Conservation (phyloP, 169 alveolate species). For the Cyclospora cayetanensis region DNA sequence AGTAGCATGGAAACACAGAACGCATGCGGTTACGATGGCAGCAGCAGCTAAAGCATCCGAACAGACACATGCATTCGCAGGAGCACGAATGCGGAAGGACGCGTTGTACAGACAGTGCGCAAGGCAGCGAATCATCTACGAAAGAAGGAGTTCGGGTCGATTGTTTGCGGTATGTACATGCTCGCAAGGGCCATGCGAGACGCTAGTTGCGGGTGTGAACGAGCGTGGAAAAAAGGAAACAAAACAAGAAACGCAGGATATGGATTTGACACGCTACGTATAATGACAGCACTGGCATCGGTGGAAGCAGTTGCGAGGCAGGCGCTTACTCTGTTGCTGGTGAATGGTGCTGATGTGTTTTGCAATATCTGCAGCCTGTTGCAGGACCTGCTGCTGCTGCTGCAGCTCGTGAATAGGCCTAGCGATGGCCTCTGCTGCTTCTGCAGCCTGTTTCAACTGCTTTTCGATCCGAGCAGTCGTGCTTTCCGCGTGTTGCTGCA, state of each 20-base stretch:
- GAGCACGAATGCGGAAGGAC: too few relatives aligned
- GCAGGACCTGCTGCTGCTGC: constrained; percentile 9
- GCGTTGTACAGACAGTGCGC: too few relatives aligned
- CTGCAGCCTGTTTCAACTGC: neutral
- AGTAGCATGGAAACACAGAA: neutral
- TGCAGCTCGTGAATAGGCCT: neutral
- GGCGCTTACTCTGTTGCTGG: neutral
- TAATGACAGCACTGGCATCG: neutral
- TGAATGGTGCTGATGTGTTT: neutral
- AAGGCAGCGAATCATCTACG: too few relatives aligned
- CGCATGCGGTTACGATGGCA: neutral
- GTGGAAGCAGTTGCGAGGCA: neutral
- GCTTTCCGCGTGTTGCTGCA: neutral
- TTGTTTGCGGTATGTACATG: too few relatives aligned
- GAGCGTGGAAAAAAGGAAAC: too few relatives aligned
- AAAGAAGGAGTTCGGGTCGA: too few relatives aligned
- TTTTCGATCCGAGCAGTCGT: neutral
- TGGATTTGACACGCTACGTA: too few relatives aligned
- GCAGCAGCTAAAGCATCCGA: neutral
- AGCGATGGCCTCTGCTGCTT: neutral
- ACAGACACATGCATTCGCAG: too few relatives aligned
- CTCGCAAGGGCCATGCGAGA: too few relatives aligned
- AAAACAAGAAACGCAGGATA: too few relatives aligned
- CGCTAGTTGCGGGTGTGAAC: too few relatives aligned
- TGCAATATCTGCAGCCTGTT: neutral